phyloP scores from a whole-genome alignment of 257 asterid species.

The Gentiana macrophylla region DNA sequence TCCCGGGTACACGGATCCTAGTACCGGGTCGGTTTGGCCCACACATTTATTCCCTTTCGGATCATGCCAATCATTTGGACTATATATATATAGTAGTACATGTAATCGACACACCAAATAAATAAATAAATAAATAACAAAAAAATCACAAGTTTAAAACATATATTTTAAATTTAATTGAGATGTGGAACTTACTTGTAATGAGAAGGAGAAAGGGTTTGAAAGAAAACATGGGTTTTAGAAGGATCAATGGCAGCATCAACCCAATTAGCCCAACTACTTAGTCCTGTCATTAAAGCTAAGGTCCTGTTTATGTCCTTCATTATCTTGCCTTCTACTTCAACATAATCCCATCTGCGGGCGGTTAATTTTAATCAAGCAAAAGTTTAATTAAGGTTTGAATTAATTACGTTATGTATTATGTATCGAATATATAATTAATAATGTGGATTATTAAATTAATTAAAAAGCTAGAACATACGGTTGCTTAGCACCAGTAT shows the following conservation, averaged over 20 bases:
- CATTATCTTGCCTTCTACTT: neutral
- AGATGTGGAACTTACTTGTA: conserved; percentile 12
- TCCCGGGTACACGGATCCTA: conserved; percentile 3
- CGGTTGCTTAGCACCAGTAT: conserved; percentile 13
- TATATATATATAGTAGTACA: neutral
- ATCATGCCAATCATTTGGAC: conserved; percentile 15
- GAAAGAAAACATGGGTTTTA: conserved; percentile 16
- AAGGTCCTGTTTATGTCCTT: conserved; percentile 13
- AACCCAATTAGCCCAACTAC: conserved; percentile 20
- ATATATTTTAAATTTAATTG: neutral
- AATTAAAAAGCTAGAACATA: neutral
- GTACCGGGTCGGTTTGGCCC: conserved; percentile 8
- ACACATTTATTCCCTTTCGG: conserved; percentile 7
- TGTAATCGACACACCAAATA: too few relatives aligned
- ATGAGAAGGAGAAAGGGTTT: conserved; percentile 16
- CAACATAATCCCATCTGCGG: conserved; percentile 15
- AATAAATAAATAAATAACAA: too few relatives aligned
- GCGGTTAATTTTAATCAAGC: too few relatives aligned
- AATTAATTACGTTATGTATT: too few relatives aligned
- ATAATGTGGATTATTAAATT: neutral
- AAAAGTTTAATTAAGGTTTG: too few relatives aligned
- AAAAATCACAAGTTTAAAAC: neutral
- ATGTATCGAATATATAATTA: neutral
- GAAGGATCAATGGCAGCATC: conserved; percentile 12
- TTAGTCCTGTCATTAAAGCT: conserved; percentile 11